These are phyloP conservation scores for Malbranchea zuffiana DNA, from an alignment of 2,329 filamentous ascomycete species.

Conservation along the genomic window DNA sequence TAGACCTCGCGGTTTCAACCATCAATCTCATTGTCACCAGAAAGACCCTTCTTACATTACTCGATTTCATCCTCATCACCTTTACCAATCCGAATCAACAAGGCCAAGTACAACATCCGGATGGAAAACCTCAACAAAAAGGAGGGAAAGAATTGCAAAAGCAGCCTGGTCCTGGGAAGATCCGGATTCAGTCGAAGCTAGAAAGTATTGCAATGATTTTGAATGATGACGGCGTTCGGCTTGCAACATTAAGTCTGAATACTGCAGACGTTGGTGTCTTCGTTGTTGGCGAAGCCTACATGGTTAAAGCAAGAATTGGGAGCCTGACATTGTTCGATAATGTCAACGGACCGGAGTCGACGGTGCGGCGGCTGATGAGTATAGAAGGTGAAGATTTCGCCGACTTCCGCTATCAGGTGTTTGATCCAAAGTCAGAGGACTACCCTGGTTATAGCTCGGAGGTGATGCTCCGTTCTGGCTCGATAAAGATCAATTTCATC, in stretches of 20 bases:
- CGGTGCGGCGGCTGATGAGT: constrained; percentile 74
- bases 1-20: constrained; percentile 83
- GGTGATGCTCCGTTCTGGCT: constrained; percentile 80
- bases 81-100: constrained; percentile 60
- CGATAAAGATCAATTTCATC: constrained; percentile 91
- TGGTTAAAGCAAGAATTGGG: constrained; percentile 73
- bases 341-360: constrained; percentile 77
- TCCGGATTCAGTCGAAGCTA: constrained; percentile 84
- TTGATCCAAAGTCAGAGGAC: constrained; percentile 60
- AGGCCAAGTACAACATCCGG: constrained; percentile 22
- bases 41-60: constrained; percentile 77
- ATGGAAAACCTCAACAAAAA: constrained; percentile 22
- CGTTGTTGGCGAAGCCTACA: constrained; percentile 74
- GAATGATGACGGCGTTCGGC: constrained; percentile 91
- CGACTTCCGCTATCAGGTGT: constrained; percentile 96
- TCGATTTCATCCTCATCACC: constrained; percentile 89
- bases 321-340: constrained; percentile 86
- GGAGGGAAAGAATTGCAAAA: constrained; percentile 19
- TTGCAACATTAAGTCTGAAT: constrained; percentile 85
- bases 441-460: constrained; percentile 95
- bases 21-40: constrained; percentile 93
- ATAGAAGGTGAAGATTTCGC: constrained; percentile 93
- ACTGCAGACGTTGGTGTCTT: constrained; percentile 88
- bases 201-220: constrained; percentile 89
- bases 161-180: constrained; percentile 52